Evolutionary conservation across 2,329 filamentous ascomycete genomes (phyloP), one percentile per base, ranked within the genome.

Genomic region (Phoma sp.): DNA sequence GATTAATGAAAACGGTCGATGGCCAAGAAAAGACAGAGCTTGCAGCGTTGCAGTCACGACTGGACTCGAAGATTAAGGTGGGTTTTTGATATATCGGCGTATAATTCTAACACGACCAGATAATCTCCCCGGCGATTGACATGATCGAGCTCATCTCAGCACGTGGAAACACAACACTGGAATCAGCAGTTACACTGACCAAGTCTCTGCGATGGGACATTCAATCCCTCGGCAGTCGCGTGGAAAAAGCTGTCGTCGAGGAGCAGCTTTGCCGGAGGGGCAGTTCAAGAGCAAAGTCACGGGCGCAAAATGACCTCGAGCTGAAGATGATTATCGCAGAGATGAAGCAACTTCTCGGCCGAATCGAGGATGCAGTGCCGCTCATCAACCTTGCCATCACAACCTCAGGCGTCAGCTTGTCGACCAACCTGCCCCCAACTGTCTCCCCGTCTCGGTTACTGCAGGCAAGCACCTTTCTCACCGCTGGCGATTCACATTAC

Each of bases 341-440:
- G 38, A 93, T 96, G 67, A 90, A 87, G 68, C 81, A 78, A 11
- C 77, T 99, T 2, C 82, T 98, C 2, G 77, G 80, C 10, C 86
- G 89, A 7, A 96, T 99, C 57, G 93, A 98, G 72, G 89, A 95
- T 73, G 90, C 93, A 11, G 91, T 98, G 10, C 93, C 93, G 0
- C 80, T 96, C 3, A 89, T 99, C 71, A 96, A 95, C 65, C 82
- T 99, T 23, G 95, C 95, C 49, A 96, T 99, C 61, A 95, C 92
- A 1, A 93, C 93, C 1, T 97, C 93, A 1, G 95, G 95, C 0
- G 92, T 93, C 50, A 96, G 86, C 53, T 80, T 98, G 25, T 92
- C 91, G 0, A 90, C 90, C 0, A 88, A 87, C 2, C 80, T 97
- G 23, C 91, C 92, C 0, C 81, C 89, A 1, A 89, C 89, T 9